phyloP scores from a whole-genome alignment of 805 yeast genomes.

The Candida oleophila region DNA sequence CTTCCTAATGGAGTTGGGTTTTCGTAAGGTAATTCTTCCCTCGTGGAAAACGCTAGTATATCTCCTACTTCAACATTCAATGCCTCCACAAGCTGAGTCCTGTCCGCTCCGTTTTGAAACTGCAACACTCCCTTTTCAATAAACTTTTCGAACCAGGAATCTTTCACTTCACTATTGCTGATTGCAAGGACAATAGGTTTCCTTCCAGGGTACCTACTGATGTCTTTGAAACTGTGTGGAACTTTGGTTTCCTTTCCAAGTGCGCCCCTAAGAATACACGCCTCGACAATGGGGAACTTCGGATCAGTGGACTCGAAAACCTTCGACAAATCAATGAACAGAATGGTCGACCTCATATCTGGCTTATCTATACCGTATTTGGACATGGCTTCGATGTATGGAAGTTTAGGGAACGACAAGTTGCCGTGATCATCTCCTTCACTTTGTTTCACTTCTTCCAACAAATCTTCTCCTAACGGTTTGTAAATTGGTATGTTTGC shows the following conservation, averaged over 20 bases:
- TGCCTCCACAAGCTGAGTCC: conserved; percentile 11
- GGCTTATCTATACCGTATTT: conserved; percentile 93
- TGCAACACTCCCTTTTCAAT: conserved; percentile 27
- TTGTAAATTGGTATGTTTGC: conserved; percentile 38
- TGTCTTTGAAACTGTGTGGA: conserved; percentile 40
- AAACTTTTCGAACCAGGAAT: conserved; percentile 44
- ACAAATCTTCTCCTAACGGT: conserved; percentile 27
- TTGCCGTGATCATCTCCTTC: conserved; percentile 8
- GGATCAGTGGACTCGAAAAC: conserved; percentile 32
- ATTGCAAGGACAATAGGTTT: conserved; percentile 59
- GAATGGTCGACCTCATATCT: conserved; percentile 67
- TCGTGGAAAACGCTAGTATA: conserved; percentile 73
- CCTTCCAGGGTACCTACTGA: conserved; percentile 50
- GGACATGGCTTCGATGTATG: conserved; percentile 68
- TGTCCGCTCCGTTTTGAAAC: conserved; percentile 14
- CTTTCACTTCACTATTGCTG: conserved; percentile 29
- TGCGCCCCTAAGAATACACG: conserved; percentile 58
- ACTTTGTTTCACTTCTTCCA: conserved; percentile 20
- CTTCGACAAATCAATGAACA: conserved; percentile 48
- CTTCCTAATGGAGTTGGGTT: conserved; percentile 95
- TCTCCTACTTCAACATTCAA: conserved; percentile 64
- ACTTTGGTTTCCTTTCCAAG: conserved; percentile 26
- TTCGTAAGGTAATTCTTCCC: conserved; percentile 71
- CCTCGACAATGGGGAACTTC: conserved; percentile 71
- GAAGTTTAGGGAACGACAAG: conserved; percentile 40